Evolutionary conservation across 2,329 filamentous ascomycete genomes (phyloP), one percentile per base, ranked within the genome.

Genomic region (Penicillium digitatum): DNA sequence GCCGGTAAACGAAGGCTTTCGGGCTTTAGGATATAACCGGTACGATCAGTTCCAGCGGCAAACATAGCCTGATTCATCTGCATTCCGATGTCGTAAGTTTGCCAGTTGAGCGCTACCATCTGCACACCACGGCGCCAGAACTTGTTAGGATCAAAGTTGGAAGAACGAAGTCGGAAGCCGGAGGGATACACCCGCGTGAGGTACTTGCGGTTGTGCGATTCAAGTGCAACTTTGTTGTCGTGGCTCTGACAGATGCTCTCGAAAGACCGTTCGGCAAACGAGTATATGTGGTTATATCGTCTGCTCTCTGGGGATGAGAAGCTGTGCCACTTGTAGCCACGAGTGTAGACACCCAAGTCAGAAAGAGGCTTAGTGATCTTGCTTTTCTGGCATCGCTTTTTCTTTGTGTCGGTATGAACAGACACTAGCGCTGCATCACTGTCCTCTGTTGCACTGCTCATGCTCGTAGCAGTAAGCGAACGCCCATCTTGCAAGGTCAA

Each of bases 41-140:
- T 89, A 53, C 86, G 84, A 74, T 96, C 94, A 12, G 83, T 87
- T 40, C 90, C 90, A 55, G 90, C 89, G 44, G 91, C 88, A 70
- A 96, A 99, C 94, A 99, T 97, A 67, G 94, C 94, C 63, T 94
- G 89, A 71, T 97, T 97, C 72, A 97, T 82, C 70, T 97, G 93
- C 83, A 96, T 94, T 43, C 92, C 90, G 18, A 95, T 81, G 69
- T 97, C 94, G 68, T 95, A 96, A 0, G 92, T 97, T 75, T 99
- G 94, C 93, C 94, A 97, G 75, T 99, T 99, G 59, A 97, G 80
- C 0, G 94, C 94, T 14, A 89, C 91, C 93, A 99, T 97, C 74
- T 99, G 94, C 18, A 96, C 94, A 31, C 94, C 94, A 40, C 90
- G 87, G 48, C 93, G 87, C 94, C 94, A 99, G 70, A 94, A 95